Evolutionary conservation across 768 basidiomycete genomes (phyloP).

Genomic region (Hygrophoropsis aurantiaca): DNA sequence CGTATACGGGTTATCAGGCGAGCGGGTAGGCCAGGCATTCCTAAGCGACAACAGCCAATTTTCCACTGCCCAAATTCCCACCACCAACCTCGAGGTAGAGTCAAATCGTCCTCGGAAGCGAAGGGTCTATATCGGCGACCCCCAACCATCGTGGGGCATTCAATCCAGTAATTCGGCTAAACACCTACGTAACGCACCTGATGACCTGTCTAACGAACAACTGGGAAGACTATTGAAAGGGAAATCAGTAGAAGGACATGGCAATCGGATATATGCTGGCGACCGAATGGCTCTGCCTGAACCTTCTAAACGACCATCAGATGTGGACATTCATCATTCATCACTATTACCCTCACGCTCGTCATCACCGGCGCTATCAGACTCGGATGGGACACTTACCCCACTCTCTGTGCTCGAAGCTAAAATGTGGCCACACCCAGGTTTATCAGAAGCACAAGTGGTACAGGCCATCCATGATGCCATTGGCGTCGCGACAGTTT

Average conservation of each 20-base stretch:
- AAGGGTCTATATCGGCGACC: slow-evolving; percentile 27
- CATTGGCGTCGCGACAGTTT: no score
- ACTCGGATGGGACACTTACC: slow-evolving; percentile 13
- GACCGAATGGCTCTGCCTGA: slow-evolving; percentile 11
- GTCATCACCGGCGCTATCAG: slow-evolving; percentile 4
- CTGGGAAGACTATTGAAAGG: slow-evolving; percentile 3
- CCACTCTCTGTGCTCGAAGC: slow-evolving; percentile 8
- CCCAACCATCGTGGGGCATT: slow-evolving; percentile 22
- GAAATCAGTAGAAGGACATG: not conserved
- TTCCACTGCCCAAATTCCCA: no score
- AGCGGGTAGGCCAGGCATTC: slow-evolving; percentile 27
- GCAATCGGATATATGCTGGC: slow-evolving; percentile 22
- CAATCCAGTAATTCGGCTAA: slow-evolving; percentile 14
- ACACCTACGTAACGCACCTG: slow-evolving; percentile 18
- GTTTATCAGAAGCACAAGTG: slow-evolving; percentile 20
- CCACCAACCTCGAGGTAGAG: not conserved
- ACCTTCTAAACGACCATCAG: slow-evolving; percentile 20
- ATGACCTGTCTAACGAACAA: not conserved
- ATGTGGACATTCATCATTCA: not conserved
- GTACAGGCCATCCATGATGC: slow-evolving; percentile 21
- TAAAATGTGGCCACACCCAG: slow-evolving; percentile 27
- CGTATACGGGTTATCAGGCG: slow-evolving; percentile 30
- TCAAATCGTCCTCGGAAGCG: slow-evolving; percentile 11
- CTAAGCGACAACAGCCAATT: slow-evolving; percentile 10
- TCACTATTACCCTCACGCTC: slow-evolving; percentile 13